Evolutionary conservation across 2,329 filamentous ascomycete species (phyloP), one percentile per base, ranked within the genome.

Genomic region (Stachybotrys chartarum): DNA sequence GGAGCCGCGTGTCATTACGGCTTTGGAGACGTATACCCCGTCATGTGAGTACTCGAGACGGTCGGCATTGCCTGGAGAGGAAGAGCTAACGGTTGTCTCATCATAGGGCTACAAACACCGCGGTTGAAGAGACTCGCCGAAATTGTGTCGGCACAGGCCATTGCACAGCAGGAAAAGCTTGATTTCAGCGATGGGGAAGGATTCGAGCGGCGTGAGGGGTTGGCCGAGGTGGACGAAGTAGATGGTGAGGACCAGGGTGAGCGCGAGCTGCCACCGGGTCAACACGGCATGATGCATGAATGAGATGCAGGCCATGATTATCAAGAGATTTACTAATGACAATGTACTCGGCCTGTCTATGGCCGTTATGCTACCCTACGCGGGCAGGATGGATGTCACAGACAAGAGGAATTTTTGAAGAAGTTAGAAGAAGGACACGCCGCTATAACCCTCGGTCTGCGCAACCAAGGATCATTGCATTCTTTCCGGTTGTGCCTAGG

Each of bases 21-120:
- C 94, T 54, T 77, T 99, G 61, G 94, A 99, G 77, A 99, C 94
- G 14, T 99, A 99, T 71, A 97, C 94, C 52, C 94, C 94, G 60
- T 96, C 92, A 63, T 99, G 93, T 94, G 80, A 82, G 89, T 66
- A 30, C 30, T 17, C 6, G 24, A 24, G 24, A 24, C 24, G 24
- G 4, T 17, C 30, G 10, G 44, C 30, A 8, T 30, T 31, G 12
- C 30, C 6, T 31, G 5, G 30, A 7, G 5, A 16, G 30, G 11
- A 32, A 6, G 31, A 12, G 17, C 14, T 46, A 14, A 42, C 18
- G 32, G 12, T 31, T 30, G 14, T 72, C 17, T 30, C n/a, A n/a
- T 49, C 45, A 12, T 57, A 94, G 90, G 91, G 93, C 84, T 97
- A 52, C 92, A 97, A 89, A 97, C 92, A 57, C 93, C 93, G 51